phyloP scores from a whole-genome alignment of 768 basidiomycete genomes.

The Gautieria morchelliformis region DNA sequence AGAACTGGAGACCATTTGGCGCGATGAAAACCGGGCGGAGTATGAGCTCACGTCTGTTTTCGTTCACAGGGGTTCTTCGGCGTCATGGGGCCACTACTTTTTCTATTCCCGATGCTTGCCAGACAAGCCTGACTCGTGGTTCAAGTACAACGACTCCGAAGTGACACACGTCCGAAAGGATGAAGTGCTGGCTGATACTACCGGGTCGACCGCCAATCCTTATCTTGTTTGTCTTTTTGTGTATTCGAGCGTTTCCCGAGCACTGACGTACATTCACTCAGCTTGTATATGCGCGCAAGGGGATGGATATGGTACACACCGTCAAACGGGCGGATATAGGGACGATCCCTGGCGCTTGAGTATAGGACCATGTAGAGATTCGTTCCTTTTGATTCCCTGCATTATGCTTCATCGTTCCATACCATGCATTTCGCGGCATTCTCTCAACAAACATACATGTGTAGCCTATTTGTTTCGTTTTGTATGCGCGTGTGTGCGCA shows the following conservation, averaged over 20 bases:
- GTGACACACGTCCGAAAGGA: slow-evolving; percentile 68
- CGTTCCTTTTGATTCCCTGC: neutral
- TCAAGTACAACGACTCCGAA: slow-evolving; percentile 93
- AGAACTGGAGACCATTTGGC: slow-evolving; percentile 70
- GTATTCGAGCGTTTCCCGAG: neutral
- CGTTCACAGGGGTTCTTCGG: slow-evolving; percentile 83
- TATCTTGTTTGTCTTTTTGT: slow-evolving; percentile 52
- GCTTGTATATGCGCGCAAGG: slow-evolving; percentile 81
- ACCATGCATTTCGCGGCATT: neutral
- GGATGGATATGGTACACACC: slow-evolving; percentile 68
- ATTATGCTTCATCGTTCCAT: neutral
- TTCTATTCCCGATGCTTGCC: slow-evolving; percentile 89
- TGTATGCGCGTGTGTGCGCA: neutral
- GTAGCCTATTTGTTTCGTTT: neutral
- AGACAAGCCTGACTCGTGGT: slow-evolving; percentile 73
- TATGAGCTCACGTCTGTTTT: slow-evolving; percentile 94
- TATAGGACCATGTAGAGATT: neutral
- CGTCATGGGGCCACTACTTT: slow-evolving; percentile 91
- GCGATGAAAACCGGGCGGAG: slow-evolving; percentile 48
- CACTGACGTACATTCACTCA: slow-evolving; percentile 19
- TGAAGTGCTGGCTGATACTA: slow-evolving; percentile 84
- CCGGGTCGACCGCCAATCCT: slow-evolving; percentile 84
- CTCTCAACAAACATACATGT: neutral
- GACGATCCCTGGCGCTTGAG: neutral
- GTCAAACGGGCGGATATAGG: slow-evolving; percentile 50